These are phyloP conservation scores for Amanita muscaria DNA, from an alignment of 768 basidiomycete genomes.

Conservation along the genomic window DNA sequence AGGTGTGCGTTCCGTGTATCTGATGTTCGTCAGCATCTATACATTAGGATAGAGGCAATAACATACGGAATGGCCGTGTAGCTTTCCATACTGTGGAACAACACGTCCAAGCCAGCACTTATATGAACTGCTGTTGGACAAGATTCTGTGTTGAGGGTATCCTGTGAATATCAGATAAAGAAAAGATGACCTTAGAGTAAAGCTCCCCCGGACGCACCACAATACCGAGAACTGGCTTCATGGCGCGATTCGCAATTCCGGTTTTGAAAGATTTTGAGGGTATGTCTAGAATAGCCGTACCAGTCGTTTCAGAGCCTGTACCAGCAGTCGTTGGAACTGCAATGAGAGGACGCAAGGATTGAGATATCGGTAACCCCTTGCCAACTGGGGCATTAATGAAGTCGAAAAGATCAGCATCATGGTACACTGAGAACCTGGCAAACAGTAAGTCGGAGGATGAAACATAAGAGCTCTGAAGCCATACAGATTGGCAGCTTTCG, in stretches of 20 bases:
- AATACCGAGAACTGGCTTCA: constrained; percentile 85
- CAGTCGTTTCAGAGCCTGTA: constrained; percentile 92
- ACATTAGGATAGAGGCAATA: not conserved
- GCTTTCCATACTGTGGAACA: constrained; percentile 94
- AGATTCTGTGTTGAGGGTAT: constrained; percentile 83
- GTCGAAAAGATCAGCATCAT: constrained; percentile 87
- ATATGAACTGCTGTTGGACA: constrained; percentile 93
- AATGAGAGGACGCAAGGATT: constrained; percentile 74
- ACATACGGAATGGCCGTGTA: constrained; percentile 88
- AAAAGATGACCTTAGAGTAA: too few species aligned
- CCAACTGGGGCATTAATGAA: constrained; percentile 97
- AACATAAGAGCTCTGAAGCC: constrained; percentile 10
- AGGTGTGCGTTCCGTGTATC: constrained; percentile 86
- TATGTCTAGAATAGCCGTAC: constrained; percentile 89
- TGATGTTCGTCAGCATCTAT: constrained; percentile 18
- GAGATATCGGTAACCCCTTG: constrained; percentile 76
- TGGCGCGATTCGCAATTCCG: constrained; percentile 85
- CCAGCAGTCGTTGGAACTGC: constrained; percentile 73
- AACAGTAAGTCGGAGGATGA: constrained; percentile 3
- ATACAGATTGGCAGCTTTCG: constrained; percentile 89
- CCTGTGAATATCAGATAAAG: constrained; percentile 24
- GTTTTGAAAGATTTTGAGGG: constrained; percentile 93
- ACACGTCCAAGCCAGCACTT: constrained; percentile 87
- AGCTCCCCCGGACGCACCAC: too few species aligned
- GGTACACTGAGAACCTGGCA: constrained; percentile 78